Evolutionary conservation across 176 grass and related monocot genomes (phyloP).

Genomic region (barley (Hordeum vulgare)): MorexV3_pseudomolecules_assembly NC_058522.1:401845801-401846300

Average conservation of each 20-base stretch:
- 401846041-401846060: not conserved
- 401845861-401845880: constrained; percentile 42
- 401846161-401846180: constrained; percentile 65
- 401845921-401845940: constrained; percentile 30
- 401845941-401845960: constrained; percentile 94
- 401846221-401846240: constrained; percentile 87
- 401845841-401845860: constrained; percentile 62
- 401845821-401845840: constrained; percentile 71
- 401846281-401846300: constrained; percentile 68
- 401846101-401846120: not conserved
- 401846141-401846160: not conserved
- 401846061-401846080: not conserved
- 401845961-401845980: constrained; percentile 86
- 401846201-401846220: constrained; percentile 99
- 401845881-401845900: not conserved
- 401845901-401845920: not conserved
- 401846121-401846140: not conserved
- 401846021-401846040: not conserved
- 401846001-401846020: constrained; percentile 69
- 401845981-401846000: constrained; percentile 87
- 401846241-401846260: constrained; percentile 95
- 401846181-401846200: constrained; percentile 85
- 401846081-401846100: not conserved
- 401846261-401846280: constrained; percentile 70
- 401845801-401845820: constrained; percentile 93